Evolutionary conservation across 2,329 filamentous ascomycete genomes (phyloP), one percentile per base, ranked within the genome.

Genomic region (Aspergillus thermomutatus): DNA sequence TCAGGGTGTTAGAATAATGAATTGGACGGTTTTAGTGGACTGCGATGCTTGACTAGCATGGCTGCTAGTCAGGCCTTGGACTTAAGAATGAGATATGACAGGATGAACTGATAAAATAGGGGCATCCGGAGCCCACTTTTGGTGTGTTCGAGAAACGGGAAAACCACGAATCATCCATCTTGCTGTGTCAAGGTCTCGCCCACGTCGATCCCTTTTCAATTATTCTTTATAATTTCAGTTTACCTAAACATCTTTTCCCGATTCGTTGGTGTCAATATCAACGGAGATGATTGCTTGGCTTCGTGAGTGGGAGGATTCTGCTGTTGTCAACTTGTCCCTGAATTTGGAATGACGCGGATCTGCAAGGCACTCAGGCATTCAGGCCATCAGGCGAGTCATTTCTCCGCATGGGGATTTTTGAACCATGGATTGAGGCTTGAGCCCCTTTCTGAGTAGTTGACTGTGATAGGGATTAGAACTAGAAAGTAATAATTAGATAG

Each of bases 141-240:
- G 49, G 50, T 23, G 31, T 17, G 31, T 37, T 37, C 31, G 31
- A 37, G 31, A 37, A 37, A 37, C 31, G 5, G 5, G 31, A 37
- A 31, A 37, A 37, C 31, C 31, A 17, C 31, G 41, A 45, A 45
- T 21, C n/a, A 23, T 45, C 19, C 41, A 23, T 21, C n/a, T 45
- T 21, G 19, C 19, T 43, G n/a, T 1, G 41, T 45, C 41, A 45
- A 45, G 41, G 62, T 67, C 66, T 67, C 62, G 64, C 61, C 65
- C 59, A 57, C 57, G 64, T 62, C 63, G 67, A 68, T 69, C 67
- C 54, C 58, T 45, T 53, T 59, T 61, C 66, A 69, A 64, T 58
- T 28, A 17, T n/a, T 10, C 45, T 51, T 21, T 23, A 47, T 49
- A 49, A 54, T 25, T 56, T 25, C 10, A 46, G 10, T 51, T 14